These are phyloP conservation scores for Plasmodium malariae DNA, from an alignment of 169 alveolate genomes.

Conservation along the genomic window DNA sequence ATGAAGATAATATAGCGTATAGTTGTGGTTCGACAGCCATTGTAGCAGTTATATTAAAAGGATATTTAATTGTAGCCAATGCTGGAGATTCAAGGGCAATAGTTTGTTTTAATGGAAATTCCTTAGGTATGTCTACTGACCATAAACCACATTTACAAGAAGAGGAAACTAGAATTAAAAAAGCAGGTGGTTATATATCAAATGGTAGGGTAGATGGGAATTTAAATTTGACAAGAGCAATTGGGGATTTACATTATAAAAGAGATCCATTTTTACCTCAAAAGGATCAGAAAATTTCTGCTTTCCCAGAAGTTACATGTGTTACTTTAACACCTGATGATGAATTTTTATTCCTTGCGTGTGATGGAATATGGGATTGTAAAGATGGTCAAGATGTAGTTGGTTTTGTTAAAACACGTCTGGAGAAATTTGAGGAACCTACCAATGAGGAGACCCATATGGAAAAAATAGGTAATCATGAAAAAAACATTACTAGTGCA, in stretches of 20 bases:
- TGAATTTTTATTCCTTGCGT: conserved; percentile 97
- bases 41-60: conserved; percentile 89
- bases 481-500: conserved; percentile 7
- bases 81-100: conserved; percentile 99
- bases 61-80: conserved; percentile 94
- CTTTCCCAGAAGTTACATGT: conserved; percentile 95
- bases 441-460: background rate
- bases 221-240: conserved; percentile 96
- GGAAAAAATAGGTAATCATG: conserved; percentile 10
- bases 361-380: conserved; percentile 99
- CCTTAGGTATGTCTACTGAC: conserved; percentile 95
- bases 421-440: conserved; percentile 48
- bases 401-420: conserved; percentile 86
- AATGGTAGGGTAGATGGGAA: conserved; percentile 97
- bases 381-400: conserved; percentile 94
- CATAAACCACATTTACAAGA: conserved; percentile 98
- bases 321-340: conserved; percentile 89
- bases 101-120: conserved; percentile 92
- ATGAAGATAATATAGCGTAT: conserved; percentile 81
- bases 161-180: conserved; percentile 94
- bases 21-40: conserved; percentile 93
- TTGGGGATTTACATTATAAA: conserved; percentile 98
- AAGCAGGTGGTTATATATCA: conserved; percentile 97
- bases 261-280: conserved; percentile 89
- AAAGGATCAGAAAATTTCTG: conserved; percentile 94